A percentile compares a stretch with the other conserved stretches of the same genome.
Conservation (phyloP, 106 monocot species). For the Dioscorea alata region DNA sequence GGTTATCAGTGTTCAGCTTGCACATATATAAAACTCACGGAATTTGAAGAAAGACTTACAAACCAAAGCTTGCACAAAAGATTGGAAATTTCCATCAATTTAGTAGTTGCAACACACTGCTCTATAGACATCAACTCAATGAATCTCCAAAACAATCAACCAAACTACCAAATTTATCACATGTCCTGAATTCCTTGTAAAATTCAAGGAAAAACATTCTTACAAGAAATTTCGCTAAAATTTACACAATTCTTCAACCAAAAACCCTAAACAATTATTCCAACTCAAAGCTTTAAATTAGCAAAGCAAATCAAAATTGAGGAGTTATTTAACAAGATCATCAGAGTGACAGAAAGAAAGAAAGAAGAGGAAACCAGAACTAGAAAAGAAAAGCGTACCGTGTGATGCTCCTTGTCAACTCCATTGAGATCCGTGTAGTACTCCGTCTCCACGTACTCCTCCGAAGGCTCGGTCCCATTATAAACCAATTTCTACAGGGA, state of each 20-base stretch:
- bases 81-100: no score
- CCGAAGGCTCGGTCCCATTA: conserved; percentile 35
- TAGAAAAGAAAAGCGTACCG: conserved; percentile 26
- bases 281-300: no score
- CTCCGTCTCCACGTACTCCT: conserved; percentile 80
- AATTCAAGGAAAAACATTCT: background rate
- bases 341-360: background rate
- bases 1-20: no score
- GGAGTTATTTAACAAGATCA: background rate
- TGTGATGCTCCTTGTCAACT: conserved; percentile 86
- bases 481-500: conserved; percentile 46
- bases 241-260: no score
- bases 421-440: conserved; percentile 71
- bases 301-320: no score
- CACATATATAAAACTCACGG: no score
- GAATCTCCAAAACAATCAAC: no score
- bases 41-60: no score
- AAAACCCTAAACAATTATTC: no score
- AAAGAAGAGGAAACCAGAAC: background rate
- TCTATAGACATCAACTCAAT: no score
- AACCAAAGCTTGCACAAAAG: no score
- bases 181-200: background rate
- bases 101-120: no score
- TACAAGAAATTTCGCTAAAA: background rate
- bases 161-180: background rate